phyloP scores from a whole-genome alignment of 441 rosid genomes.

The Eutrema salsugineum region DNA sequence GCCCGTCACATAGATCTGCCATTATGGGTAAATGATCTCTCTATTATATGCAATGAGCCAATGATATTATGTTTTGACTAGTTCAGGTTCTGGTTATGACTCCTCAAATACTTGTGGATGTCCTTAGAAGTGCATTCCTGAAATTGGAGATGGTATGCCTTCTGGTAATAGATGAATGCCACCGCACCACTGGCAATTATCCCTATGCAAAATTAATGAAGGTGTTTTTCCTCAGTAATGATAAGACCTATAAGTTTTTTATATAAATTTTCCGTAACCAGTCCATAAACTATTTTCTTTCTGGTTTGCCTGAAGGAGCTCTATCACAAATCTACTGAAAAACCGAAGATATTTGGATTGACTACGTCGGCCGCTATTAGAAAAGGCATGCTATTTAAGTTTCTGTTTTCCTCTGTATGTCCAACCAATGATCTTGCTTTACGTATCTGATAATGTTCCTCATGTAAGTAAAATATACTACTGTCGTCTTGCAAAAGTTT shows the following conservation, averaged over 20 bases:
- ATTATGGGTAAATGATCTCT: neutral
- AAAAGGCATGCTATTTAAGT: slow-evolving; percentile 51
- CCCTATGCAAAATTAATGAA: slow-evolving; percentile 81
- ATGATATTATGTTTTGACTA: slow-evolving; percentile 3
- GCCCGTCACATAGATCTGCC: neutral
- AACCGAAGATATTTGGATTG: slow-evolving; percentile 96
- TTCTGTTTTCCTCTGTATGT: slow-evolving; percentile 2
- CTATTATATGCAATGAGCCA: neutral
- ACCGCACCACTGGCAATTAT: slow-evolving; percentile 74
- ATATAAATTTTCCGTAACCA: neutral
- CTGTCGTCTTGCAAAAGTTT: neutral
- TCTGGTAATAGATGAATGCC: slow-evolving; percentile 84
- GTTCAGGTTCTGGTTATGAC: slow-evolving; percentile 90
- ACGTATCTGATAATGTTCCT: slow-evolving; percentile 5
- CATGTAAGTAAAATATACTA: neutral
- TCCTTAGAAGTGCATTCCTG: slow-evolving; percentile 67
- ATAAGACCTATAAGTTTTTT: neutral
- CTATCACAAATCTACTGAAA: slow-evolving; percentile 51
- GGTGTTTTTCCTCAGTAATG: slow-evolving; percentile 40
- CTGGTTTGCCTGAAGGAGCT: slow-evolving; percentile 57
- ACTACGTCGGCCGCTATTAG: slow-evolving; percentile 60
- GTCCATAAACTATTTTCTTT: neutral
- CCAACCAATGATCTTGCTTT: neutral
- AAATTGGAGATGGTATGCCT: slow-evolving; percentile 58
- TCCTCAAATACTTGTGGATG: slow-evolving; percentile 82